phyloP scores from a whole-genome alignment of 2,329 filamentous ascomycete genomes.

The Fusarium sambucinum region DNA sequence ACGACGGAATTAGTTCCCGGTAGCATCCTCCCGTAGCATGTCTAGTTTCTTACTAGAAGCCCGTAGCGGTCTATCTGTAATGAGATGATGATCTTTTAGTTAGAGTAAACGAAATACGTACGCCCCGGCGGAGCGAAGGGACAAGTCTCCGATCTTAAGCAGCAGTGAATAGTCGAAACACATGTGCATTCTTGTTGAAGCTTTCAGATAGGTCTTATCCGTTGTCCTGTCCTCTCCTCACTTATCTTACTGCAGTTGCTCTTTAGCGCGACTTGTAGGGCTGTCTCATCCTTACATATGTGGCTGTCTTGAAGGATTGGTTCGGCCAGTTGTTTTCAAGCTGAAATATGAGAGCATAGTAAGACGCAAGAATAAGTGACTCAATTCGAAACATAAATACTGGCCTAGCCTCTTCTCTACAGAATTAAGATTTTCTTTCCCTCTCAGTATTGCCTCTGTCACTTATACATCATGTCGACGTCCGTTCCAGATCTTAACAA shows the following conservation, averaged over 20 bases:
- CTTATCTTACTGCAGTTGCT: neutral
- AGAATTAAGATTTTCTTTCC: neutral
- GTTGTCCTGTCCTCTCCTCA: neutral
- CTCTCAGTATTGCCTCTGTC: neutral
- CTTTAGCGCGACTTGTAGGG: neutral
- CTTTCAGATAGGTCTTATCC: too few relatives aligned
- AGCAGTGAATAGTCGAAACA: neutral
- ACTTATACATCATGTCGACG: constrained; percentile 11
- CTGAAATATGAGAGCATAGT: constrained; percentile 1
- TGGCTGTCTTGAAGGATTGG: neutral
- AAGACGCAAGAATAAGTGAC: constrained; percentile 3
- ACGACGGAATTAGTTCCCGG: neutral
- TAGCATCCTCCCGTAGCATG: neutral
- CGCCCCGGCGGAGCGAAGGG: constrained; percentile 15
- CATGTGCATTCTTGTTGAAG: neutral
- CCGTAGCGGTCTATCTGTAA: neutral
- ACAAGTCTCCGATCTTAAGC: neutral
- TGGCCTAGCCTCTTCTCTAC: neutral
- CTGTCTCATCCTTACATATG: neutral
- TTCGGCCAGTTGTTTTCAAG: constrained; percentile 5
- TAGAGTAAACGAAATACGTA: neutral
- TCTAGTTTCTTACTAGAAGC: neutral
- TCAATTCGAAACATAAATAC: neutral
- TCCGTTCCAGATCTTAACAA: constrained; percentile 37
- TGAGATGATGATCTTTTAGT: too few relatives aligned